phyloP scores from a whole-genome alignment of 306 rosid genomes.

The Medicago arabica region DNA sequence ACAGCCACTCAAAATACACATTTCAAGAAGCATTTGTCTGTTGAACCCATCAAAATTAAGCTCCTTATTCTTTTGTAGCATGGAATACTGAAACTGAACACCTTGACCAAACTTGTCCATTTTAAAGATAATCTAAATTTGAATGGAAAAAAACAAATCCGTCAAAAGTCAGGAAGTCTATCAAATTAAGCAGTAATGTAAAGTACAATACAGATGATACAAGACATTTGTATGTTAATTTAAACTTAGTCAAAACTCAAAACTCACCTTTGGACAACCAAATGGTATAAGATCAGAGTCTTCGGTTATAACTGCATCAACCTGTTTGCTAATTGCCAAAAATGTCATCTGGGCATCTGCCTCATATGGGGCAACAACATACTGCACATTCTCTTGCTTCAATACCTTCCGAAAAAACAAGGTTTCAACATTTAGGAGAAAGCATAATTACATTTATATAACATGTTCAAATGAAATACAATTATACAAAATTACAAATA shows the following conservation, averaged over 20 bases:
- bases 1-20: slow-evolving; percentile 98
- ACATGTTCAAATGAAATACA: slow-evolving; percentile 10
- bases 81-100: slow-evolving; percentile 73
- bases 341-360: slow-evolving; percentile 98
- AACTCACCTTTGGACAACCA: slow-evolving; percentile 91
- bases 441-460: neutral
- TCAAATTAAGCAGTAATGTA: slow-evolving; percentile 13
- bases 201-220: slow-evolving; percentile 12
- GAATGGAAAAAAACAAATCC: slow-evolving; percentile 42
- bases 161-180: slow-evolving; percentile 21
- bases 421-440: slow-evolving; percentile 1
- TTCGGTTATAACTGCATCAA: slow-evolving; percentile 90
- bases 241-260: slow-evolving; percentile 43
- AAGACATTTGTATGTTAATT: slow-evolving; percentile 23
- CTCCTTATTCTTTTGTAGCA: slow-evolving; percentile 80
- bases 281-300: slow-evolving; percentile 97
- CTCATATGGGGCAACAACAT: slow-evolving; percentile 95
- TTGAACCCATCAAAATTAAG: slow-evolving; percentile 82
- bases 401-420: slow-evolving; percentile 60
- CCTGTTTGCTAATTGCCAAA: slow-evolving; percentile 77
- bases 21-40: slow-evolving; percentile 89
- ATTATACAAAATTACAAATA: neutral
- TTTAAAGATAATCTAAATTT: slow-evolving; percentile 84
- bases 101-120: slow-evolving; percentile 98
- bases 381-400: slow-evolving; percentile 74